phyloP scores from a whole-genome alignment of 768 basidiomycete genomes.

The Lentinula guzmanii region DNA sequence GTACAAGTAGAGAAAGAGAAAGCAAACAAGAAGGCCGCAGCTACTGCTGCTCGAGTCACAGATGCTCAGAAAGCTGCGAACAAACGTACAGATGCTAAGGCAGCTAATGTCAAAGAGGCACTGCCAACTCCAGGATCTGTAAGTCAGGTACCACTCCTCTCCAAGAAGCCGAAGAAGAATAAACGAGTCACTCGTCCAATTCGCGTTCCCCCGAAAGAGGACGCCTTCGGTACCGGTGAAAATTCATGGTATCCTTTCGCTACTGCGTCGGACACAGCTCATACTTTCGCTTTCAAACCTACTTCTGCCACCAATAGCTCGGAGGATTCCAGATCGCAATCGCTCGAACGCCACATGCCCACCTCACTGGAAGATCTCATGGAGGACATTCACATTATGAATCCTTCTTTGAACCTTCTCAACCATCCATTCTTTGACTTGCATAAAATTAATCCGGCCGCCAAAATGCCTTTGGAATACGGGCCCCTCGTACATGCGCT shows the following conservation, averaged over 20 bases:
- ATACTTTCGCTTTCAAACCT: constrained; percentile 25
- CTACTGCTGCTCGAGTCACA: constrained; percentile 1
- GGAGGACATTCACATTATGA: constrained; percentile 56
- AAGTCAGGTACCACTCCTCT: constrained; percentile 66
- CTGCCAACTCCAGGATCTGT: constrained; percentile 24
- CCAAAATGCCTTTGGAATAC: constrained; percentile 78
- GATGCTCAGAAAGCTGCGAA: constrained; percentile 12
- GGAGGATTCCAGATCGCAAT: constrained; percentile 55
- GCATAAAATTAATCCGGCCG: constrained; percentile 65
- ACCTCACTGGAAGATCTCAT: constrained; percentile 60
- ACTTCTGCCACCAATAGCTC: constrained; percentile 41
- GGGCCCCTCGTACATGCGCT: constrained; percentile 81
- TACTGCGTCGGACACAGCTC: constrained; percentile 38
- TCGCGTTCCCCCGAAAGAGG: constrained; percentile 53
- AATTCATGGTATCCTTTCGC: constrained; percentile 37
- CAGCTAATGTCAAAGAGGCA: constrained; percentile 11
- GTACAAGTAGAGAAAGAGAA: constrained; percentile 19
- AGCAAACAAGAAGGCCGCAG: constrained; percentile 2
- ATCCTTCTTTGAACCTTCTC: constrained; percentile 58
- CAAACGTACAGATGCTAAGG: constrained; percentile 12
- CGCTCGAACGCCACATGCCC: constrained; percentile 44
- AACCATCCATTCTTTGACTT: constrained; percentile 74
- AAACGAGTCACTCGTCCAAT: constrained; percentile 58
- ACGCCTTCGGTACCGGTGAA: constrained; percentile 35
- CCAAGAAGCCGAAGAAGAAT: constrained; percentile 81